phyloP scores from a whole-genome alignment of 495 filamentous ascomycete genomes.

The Rusavskia elegans region DNA sequence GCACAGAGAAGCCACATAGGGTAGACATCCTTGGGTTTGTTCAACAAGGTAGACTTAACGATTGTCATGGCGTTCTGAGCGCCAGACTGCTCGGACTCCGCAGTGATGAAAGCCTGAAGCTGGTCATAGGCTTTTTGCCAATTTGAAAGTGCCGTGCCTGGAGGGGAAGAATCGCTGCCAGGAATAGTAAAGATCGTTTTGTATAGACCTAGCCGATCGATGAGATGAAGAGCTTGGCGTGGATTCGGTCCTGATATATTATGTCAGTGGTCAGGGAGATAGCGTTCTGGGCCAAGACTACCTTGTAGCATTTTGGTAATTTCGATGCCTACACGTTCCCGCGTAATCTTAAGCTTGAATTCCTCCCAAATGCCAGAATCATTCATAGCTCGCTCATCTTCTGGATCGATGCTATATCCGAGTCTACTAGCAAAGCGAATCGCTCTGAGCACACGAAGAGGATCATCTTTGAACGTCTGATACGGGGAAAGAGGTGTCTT shows the following conservation, averaged over 20 bases:
- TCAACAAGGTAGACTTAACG: slow-evolving; percentile 38
- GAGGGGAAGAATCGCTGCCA: slow-evolving; percentile 12
- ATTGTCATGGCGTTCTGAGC: slow-evolving; percentile 26
- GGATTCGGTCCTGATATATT: slow-evolving; percentile 46
- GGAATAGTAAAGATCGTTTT: slow-evolving; percentile 66
- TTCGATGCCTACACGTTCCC: slow-evolving; percentile 73
- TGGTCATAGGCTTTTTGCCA: slow-evolving; percentile 38
- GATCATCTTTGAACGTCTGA: slow-evolving; percentile 91
- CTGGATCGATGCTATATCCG: slow-evolving; percentile 55
- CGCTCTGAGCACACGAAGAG: slow-evolving; percentile 72
- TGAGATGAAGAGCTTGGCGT: slow-evolving; percentile 46
- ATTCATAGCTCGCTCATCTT: slow-evolving; percentile 58
- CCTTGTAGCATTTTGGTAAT: slow-evolving; percentile 82
- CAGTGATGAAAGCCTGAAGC: slow-evolving; percentile 11
- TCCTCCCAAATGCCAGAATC: slow-evolving; percentile 55
- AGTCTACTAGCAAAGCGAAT: slow-evolving; percentile 82
- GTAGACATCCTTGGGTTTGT: slow-evolving; percentile 41
- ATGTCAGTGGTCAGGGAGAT: not conserved
- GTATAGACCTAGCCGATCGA: slow-evolving; percentile 63
- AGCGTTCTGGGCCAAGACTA: slow-evolving; percentile 13
- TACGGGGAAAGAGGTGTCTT: slow-evolving; percentile 78
- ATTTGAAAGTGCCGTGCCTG: slow-evolving; percentile 13
- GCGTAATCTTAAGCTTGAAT: slow-evolving; percentile 77
- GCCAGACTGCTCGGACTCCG: slow-evolving; percentile 20
- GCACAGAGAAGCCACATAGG: slow-evolving; percentile 63